phyloP scores from a whole-genome alignment of 2,329 filamentous ascomycete species.

The Endoconidiophora laricicola region DNA sequence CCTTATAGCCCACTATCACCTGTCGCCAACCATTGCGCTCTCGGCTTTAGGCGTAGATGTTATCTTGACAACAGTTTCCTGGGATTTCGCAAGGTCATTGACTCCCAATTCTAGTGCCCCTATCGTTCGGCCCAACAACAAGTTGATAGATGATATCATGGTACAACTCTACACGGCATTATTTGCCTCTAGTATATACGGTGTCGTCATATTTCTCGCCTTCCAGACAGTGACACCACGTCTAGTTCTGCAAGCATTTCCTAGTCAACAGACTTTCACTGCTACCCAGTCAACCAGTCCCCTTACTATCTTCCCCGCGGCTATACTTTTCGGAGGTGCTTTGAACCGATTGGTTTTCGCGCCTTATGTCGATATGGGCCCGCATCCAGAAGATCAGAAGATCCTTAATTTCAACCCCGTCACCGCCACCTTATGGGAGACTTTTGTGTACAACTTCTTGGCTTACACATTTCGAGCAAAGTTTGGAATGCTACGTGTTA shows the following conservation, averaged over 20 bases:
- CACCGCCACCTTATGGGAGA: slow-evolving; percentile 50
- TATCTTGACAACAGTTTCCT: neutral
- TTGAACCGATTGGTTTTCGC: slow-evolving; percentile 65
- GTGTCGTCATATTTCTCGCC: slow-evolving; percentile 51
- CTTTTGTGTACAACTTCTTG: slow-evolving; percentile 56
- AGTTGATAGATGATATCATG: slow-evolving; percentile 44
- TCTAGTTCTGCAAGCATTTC: slow-evolving; percentile 60
- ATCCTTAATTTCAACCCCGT: slow-evolving; percentile 43
- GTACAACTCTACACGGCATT: slow-evolving; percentile 49
- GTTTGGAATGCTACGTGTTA: slow-evolving; percentile 47
- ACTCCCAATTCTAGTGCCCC: neutral
- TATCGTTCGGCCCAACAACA: slow-evolving; percentile 49
- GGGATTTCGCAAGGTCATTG: neutral
- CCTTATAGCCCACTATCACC: slow-evolving; percentile 58
- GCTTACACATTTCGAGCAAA: slow-evolving; percentile 47
- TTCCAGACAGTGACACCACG: slow-evolving; percentile 54
- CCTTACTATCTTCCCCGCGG: slow-evolving; percentile 41
- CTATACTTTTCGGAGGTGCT: slow-evolving; percentile 46
- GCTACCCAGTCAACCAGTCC: slow-evolving; percentile 49
- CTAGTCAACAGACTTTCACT: slow-evolving; percentile 50
- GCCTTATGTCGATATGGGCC: slow-evolving; percentile 40
- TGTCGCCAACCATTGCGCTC: slow-evolving; percentile 43
- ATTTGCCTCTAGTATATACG: slow-evolving; percentile 58
- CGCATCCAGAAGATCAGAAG: slow-evolving; percentile 31
- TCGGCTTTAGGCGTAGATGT: slow-evolving; percentile 30